Conservation (phyloP, 2,329 filamentous ascomycete genomes). For the Furcasterigmium furcatum region DNA sequence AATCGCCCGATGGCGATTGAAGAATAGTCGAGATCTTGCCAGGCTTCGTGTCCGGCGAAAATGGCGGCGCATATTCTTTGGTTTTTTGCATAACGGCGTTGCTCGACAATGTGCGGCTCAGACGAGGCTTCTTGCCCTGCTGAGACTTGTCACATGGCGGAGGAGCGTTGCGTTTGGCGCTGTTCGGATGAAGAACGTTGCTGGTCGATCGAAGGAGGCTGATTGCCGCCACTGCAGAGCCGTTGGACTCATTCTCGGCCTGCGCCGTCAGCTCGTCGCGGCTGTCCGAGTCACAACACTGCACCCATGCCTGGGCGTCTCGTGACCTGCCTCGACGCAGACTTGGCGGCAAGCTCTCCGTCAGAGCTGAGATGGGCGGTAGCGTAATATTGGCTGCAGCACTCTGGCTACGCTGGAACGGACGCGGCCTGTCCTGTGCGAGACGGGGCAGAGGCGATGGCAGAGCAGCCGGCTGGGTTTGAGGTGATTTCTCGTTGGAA, state of each 20-base stretch:
- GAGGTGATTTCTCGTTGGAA: slow-evolving; percentile 66
- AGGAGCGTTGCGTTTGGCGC: slow-evolving; percentile 61
- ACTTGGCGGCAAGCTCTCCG: slow-evolving; percentile 49
- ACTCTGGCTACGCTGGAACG: slow-evolving; percentile 69
- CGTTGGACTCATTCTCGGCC: slow-evolving; percentile 75
- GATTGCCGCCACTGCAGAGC: slow-evolving; percentile 78
- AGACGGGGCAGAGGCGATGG: slow-evolving; percentile 43
- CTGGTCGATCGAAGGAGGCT: slow-evolving; percentile 73
- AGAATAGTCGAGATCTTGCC: background rate
- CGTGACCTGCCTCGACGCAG: slow-evolving; percentile 72
- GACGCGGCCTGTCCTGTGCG: slow-evolving; percentile 44
- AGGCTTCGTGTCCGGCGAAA: background rate
- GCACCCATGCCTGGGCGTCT: slow-evolving; percentile 88
- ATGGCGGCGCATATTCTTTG: background rate
- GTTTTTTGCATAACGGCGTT: slow-evolving; percentile 55
- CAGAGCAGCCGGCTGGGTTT: slow-evolving; percentile 43
- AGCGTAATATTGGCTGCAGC: slow-evolving; percentile 57
- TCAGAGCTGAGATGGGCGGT: slow-evolving; percentile 52
- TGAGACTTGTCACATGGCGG: slow-evolving; percentile 16
- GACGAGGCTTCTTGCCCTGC: slow-evolving; percentile 58
- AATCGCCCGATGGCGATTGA: slow-evolving; percentile 46
- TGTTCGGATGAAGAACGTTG: slow-evolving; percentile 48
- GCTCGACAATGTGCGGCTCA: slow-evolving; percentile 60
- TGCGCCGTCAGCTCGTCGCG: slow-evolving; percentile 78
- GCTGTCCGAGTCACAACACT: slow-evolving; percentile 77